A percentile compares a stretch with the other conserved stretches of the same genome.
Evolutionary conservation across 768 basidiomycete species (phyloP).

Genomic region (Trametes coccinea): DNA sequence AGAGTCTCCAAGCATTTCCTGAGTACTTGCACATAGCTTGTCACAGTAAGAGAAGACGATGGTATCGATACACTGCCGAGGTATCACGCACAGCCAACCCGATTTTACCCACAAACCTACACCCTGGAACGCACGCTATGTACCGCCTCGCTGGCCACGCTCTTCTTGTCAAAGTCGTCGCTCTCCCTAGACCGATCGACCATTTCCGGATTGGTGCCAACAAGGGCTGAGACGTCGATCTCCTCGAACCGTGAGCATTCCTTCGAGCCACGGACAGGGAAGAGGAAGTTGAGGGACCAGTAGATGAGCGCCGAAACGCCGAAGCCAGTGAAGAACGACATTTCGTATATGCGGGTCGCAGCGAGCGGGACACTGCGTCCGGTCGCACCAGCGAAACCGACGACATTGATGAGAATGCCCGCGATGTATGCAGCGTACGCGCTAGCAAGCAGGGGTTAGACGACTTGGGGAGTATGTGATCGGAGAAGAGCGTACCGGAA

Average conservation of each 20-base stretch:
- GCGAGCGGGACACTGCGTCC: slow-evolving; percentile 62
- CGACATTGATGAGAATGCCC: slow-evolving; percentile 80
- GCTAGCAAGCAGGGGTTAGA: slow-evolving; percentile 30
- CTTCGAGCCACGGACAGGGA: slow-evolving; percentile 56
- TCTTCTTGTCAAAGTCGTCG: slow-evolving; percentile 15
- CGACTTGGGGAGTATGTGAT: too few species aligned
- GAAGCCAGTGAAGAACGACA: slow-evolving; percentile 87
- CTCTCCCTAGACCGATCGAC: not conserved
- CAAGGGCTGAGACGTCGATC: slow-evolving; percentile 47
- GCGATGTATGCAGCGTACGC: slow-evolving; percentile 68
- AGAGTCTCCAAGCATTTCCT: too few species aligned
- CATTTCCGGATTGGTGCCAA: not conserved
- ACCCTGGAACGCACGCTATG: slow-evolving; percentile 4
- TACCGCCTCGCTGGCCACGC: slow-evolving; percentile 8
- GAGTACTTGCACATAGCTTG: too few species aligned
- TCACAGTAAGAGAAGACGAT: too few species aligned
- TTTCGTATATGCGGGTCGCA: slow-evolving; percentile 71
- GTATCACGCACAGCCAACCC: too few species aligned
- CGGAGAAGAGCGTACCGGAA: slow-evolving; percentile 46
- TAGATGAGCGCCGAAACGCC: slow-evolving; percentile 68
- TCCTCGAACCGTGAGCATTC: slow-evolving; percentile 48
- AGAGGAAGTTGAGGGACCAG: slow-evolving; percentile 54
- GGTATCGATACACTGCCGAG: too few species aligned
- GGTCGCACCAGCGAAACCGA: slow-evolving; percentile 77
- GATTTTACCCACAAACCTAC: too few species aligned